Evolutionary conservation across 164 flowering plant species (phyloP).

Genomic region (Piper longum): DNA sequence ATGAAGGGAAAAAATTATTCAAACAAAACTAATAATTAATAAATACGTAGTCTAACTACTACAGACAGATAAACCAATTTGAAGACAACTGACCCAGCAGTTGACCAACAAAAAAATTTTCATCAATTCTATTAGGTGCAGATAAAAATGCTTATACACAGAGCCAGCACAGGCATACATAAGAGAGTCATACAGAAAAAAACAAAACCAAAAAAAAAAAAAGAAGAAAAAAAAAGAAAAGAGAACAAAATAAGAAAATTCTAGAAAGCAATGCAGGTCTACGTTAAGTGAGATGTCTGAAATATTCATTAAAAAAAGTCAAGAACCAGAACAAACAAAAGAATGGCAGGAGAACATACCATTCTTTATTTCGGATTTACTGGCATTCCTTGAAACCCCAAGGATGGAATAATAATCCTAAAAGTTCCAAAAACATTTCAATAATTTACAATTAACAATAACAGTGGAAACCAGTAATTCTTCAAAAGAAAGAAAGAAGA

Average conservation of each 20-base stretch:
- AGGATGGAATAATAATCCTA: conserved; percentile 81
- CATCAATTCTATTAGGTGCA: no score
- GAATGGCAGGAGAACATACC: conserved; percentile 27
- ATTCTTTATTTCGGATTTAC: conserved; percentile 87
- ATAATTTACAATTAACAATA: neutral
- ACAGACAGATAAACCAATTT: no score
- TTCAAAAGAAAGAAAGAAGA: neutral
- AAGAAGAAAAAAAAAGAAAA: neutral
- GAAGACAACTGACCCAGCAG: no score
- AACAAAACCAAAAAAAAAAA: neutral
- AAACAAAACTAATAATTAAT: no score
- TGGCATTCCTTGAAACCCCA: conserved; percentile 76
- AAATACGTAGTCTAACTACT: no score
- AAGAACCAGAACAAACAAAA: neutral
- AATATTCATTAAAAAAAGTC: neutral
- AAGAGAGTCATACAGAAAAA: neutral
- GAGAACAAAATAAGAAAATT: neutral
- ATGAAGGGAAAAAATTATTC: no score
- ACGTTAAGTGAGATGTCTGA: neutral
- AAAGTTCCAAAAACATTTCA: neutral
- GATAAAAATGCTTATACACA: no score
- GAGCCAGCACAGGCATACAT: no score
- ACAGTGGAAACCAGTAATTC: neutral
- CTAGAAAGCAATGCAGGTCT: neutral
- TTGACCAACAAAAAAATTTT: no score